Percentiles rank a stretch among this genome's conserved stretches.
phyloP scores from a whole-genome alignment of 2,329 filamentous ascomycete species.

The Cordyceps farinosa region DNA sequence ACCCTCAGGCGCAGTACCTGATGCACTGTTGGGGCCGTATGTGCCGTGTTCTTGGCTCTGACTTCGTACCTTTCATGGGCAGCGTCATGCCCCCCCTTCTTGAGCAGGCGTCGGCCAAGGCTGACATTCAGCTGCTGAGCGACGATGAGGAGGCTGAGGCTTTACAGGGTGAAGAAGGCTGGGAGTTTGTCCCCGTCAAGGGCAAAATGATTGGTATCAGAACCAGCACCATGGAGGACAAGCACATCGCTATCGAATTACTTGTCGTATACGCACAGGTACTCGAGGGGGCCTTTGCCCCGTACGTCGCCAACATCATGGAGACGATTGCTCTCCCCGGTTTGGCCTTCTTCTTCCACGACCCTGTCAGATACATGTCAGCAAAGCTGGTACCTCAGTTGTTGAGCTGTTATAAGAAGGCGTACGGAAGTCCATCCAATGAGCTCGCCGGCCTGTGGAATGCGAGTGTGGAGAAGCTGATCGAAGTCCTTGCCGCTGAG shows the following conservation, averaged over 20 bases:
- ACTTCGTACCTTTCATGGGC: conserved; percentile 89
- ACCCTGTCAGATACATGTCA: conserved; percentile 90
- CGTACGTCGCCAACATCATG: conserved; percentile 89
- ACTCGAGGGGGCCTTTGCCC: conserved; percentile 86
- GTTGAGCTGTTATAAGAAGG: conserved; percentile 89
- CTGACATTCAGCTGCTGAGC: conserved; percentile 92
- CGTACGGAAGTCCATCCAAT: conserved; percentile 74
- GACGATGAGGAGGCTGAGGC: conserved; percentile 92
- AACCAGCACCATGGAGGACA: conserved; percentile 94
- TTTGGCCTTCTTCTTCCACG: conserved; percentile 98
- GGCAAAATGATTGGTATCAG: conserved; percentile 98
- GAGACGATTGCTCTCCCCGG: conserved; percentile 93
- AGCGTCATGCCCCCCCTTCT: conserved; percentile 93
- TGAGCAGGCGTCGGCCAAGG: conserved; percentile 88
- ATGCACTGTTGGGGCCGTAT: conserved; percentile 99
- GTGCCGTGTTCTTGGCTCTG: conserved; percentile 86
- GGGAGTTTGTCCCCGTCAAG: conserved; percentile 95
- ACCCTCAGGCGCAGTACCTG: conserved; percentile 93
- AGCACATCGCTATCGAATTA: conserved; percentile 98
- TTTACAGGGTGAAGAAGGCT: conserved; percentile 91
- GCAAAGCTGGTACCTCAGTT: conserved; percentile 93
- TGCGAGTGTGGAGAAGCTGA: conserved; percentile 80
- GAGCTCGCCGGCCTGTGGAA: conserved; percentile 82
- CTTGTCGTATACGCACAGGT: conserved; percentile 97
- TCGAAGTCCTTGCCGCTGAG: conserved; percentile 90